Percentiles rank a stretch among this genome's conserved stretches.
phyloP scores from a whole-genome alignment of 2,329 filamentous ascomycete genomes.

The Akanthomyces muscarius region DNA sequence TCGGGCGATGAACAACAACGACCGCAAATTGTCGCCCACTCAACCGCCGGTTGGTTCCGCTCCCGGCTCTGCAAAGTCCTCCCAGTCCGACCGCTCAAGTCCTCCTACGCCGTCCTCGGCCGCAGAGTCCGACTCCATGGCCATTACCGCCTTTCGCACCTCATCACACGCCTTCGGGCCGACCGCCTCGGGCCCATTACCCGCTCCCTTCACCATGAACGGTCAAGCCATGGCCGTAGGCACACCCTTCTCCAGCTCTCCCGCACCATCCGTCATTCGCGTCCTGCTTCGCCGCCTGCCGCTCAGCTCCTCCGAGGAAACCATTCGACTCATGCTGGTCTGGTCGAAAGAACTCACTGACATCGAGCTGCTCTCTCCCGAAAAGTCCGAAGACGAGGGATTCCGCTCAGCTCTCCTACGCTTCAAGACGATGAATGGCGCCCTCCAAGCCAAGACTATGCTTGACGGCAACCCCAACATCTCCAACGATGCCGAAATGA shows the following conservation, averaged over 20 bases:
- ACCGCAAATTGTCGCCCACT: conserved; percentile 21
- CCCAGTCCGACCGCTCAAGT: conserved; percentile 29
- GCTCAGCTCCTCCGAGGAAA: conserved; percentile 49
- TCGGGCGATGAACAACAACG: conserved; percentile 29
- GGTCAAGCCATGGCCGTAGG: conserved; percentile 33
- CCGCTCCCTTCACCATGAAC: conserved; percentile 31
- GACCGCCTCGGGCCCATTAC: conserved; percentile 29
- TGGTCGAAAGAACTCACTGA: conserved; percentile 54
- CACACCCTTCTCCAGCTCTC: conserved; percentile 35
- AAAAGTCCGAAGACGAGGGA: conserved; percentile 46
- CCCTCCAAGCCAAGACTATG: conserved; percentile 53
- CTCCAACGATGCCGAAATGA: conserved; percentile 47
- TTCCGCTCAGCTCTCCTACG: conserved; percentile 50
- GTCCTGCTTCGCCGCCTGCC: conserved; percentile 54
- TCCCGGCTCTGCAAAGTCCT: conserved; percentile 25
- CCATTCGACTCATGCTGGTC: conserved; percentile 53
- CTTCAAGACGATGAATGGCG: conserved; percentile 51
- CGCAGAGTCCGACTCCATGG: conserved; percentile 34
- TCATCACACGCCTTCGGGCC: conserved; percentile 38
- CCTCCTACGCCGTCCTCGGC: conserved; percentile 30
- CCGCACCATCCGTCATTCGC: conserved; percentile 34
- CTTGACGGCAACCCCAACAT: conserved; percentile 53
- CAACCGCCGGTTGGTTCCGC: conserved; percentile 24
- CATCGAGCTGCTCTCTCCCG: conserved; percentile 47
- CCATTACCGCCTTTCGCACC: conserved; percentile 38